A percentile compares a stretch with the other conserved stretches of the same genome.
phyloP scores from a whole-genome alignment of 768 basidiomycete species.

The Gymnopilus junonius region DNA sequence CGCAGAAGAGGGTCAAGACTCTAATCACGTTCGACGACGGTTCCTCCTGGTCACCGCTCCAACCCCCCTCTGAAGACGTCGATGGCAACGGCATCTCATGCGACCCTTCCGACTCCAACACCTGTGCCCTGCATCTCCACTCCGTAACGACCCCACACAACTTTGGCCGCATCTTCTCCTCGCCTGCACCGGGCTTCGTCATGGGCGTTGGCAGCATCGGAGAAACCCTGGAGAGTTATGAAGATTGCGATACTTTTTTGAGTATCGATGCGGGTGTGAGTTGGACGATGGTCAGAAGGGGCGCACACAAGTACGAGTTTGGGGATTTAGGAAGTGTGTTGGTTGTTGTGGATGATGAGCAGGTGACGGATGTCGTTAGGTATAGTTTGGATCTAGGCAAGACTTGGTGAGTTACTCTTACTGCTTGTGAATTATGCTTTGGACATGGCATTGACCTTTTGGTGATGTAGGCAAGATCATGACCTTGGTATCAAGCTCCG shows the following conservation, averaged over 20 bases:
- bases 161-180: constrained; percentile 92
- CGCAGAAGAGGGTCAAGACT: constrained; percentile 76
- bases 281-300: constrained; percentile 77
- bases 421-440: constrained; percentile 6
- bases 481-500: constrained; percentile 73
- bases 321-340: constrained; percentile 87
- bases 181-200: constrained; percentile 90
- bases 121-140: constrained; percentile 88
- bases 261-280: constrained; percentile 87
- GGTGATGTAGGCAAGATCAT: constrained; percentile 61
- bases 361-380: constrained; percentile 62
- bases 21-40: constrained; percentile 92
- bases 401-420: constrained; percentile 69
- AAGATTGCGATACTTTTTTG: constrained; percentile 92
- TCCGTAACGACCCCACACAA: constrained; percentile 94
- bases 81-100: constrained; percentile 70
- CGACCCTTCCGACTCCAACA: constrained; percentile 53
- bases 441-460: neutral
- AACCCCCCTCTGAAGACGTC: constrained; percentile 56
- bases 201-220: constrained; percentile 98
- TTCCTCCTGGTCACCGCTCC: constrained; percentile 77
- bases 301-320: constrained; percentile 95
- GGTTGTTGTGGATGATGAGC: constrained; percentile 87
- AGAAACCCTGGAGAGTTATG: constrained; percentile 65
- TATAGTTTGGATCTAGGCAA: constrained; percentile 87